Evolutionary conservation across 768 basidiomycete genomes (phyloP).

Genomic region (Auricularia cornea): DNA sequence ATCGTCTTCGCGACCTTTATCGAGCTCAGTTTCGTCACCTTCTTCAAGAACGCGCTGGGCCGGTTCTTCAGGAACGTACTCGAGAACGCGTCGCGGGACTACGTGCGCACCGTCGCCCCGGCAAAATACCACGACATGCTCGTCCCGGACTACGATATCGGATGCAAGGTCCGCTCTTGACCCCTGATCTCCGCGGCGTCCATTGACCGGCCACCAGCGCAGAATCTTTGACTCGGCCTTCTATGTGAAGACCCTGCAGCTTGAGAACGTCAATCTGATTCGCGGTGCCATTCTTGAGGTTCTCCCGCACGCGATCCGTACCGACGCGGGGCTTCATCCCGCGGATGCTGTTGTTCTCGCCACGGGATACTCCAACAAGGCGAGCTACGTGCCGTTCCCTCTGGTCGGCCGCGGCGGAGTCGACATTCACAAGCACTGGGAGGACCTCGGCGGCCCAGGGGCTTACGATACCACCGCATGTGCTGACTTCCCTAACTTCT

Average conservation of each 20-base stretch:
- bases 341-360: conserved; percentile 18
- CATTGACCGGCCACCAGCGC: too few species aligned
- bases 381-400: conserved; percentile 7
- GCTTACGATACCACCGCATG: conserved; percentile 8
- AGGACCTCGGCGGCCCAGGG: conserved; percentile 7
- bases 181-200: too few species aligned
- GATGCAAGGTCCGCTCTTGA: conserved; percentile 9
- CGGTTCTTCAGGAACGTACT: neutral
- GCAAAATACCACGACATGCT: conserved; percentile 15
- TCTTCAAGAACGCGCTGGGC: neutral
- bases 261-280: conserved; percentile 11
- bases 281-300: conserved; percentile 10
- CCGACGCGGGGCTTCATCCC: conserved; percentile 6
- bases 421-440: conserved; percentile 10
- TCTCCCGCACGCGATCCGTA: conserved; percentile 9
- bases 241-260: conserved; percentile 13
- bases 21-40: conserved; percentile 1
- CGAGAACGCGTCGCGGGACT: conserved; percentile 4
- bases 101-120: conserved; percentile 10
- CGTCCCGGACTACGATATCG: conserved; percentile 14
- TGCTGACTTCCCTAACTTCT: conserved; percentile 10
- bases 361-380: conserved; percentile 5
- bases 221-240: conserved; percentile 14
- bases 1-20: neutral
- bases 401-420: conserved; percentile 13